These are phyloP conservation scores for Suillus variegatus DNA, from an alignment of 768 basidiomycete genomes.

Conservation along the genomic window DNA sequence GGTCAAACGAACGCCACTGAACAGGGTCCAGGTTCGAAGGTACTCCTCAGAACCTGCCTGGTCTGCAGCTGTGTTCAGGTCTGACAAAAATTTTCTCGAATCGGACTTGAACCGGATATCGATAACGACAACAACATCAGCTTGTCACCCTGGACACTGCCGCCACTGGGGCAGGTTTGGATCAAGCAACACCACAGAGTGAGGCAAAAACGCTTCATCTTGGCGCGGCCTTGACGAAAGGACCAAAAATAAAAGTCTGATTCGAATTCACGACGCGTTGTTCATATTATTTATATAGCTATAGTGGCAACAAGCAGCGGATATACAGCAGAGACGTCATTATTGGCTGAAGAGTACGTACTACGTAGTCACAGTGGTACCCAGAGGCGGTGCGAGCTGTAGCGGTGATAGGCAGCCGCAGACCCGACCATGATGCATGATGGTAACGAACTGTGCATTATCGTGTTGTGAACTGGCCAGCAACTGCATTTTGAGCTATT, in stretches of 20 bases:
- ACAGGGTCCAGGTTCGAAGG: no score
- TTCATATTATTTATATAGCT: background rate
- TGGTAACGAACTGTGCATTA: background rate
- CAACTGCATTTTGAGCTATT: background rate
- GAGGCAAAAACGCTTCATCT: background rate
- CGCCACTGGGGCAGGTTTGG: background rate
- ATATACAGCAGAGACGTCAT: background rate
- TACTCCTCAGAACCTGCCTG: no score
- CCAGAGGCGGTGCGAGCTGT: no score
- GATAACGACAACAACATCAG: no score
- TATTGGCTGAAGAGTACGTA: background rate
- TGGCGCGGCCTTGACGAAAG: no score
- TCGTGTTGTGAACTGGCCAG: background rate
- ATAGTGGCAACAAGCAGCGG: background rate
- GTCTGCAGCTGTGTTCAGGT: no score
- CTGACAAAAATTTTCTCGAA: no score
- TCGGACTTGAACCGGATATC: no score
- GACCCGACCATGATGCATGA: background rate
- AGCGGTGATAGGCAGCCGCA: background rate
- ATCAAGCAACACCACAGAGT: background rate
- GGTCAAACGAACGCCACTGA: no score
- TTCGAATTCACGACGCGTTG: background rate
- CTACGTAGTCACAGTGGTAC: background rate
- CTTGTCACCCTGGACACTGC: no score
- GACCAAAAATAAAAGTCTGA: background rate